Evolutionary conservation across 331 rosid species (phyloP), one percentile per base, ranked within the genome.

Genomic region (Rosa hybrid): DNA sequence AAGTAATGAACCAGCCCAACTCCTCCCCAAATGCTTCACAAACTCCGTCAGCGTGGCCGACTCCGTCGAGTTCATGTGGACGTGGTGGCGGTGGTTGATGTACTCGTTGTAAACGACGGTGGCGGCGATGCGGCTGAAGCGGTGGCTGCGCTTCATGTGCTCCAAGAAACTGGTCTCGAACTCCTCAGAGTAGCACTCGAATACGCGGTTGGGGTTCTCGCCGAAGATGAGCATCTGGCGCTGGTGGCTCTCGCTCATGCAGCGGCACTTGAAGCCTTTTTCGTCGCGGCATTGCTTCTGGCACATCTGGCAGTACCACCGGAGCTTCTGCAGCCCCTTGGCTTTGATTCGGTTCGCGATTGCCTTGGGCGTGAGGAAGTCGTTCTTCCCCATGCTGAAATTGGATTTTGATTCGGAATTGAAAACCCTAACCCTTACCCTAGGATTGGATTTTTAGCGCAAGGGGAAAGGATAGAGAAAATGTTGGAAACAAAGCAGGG

Each of bases 221-320:
- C 98, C 95, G 70, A 94, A 94, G 77, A 92, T 75, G 82, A 87
- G 88, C 97, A 94, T 94, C 82, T 94, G 97, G 23, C 97, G 95
- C 84, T 94, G 97, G 86, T 94, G 97, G 59, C 93, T 81, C 83
- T 92, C 95, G 84, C 97, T 90, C 94, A 94, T 90, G 72, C 95
- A 94, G 74, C 92, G 97, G 77, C 98, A 94, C 83, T 94, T 92
- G 77, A 92, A 94, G 51, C 98, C 97, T 81, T 94, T 94, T 81
- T 92, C 97, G 68, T 94, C 97, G 23, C 97, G 87, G 78, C 95
- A 92, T 79, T 94, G 97, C 90, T 92, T 94, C 83, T 94, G 97
- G 75, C 97, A 94, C 97, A 94, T 94, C 88, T 92, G 98, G 86
- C 98, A 95, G 83, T 92, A 95, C 98, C 97, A 95, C 7, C 97